Evolutionary conservation across 495 filamentous ascomycete species (phyloP).

Genomic region (Talaromyces ruber): DNA sequence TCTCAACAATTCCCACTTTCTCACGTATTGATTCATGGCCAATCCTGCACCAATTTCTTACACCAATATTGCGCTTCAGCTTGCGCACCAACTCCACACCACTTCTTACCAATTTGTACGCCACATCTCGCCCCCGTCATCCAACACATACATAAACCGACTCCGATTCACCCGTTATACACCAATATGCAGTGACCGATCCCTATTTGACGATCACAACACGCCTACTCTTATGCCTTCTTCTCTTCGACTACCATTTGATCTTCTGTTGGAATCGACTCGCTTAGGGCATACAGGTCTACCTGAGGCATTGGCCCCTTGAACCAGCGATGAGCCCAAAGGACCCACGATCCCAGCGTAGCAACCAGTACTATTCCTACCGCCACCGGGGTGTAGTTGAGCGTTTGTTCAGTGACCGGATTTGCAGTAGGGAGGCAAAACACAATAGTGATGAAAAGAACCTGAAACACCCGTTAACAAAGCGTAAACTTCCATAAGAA

Average conservation of each 20-base stretch:
- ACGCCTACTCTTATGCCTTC: background rate
- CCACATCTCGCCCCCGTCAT: too few species aligned
- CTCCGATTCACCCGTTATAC: too few species aligned
- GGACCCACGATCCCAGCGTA: conserved; percentile 29
- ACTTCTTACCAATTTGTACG: too few species aligned
- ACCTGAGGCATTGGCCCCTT: conserved; percentile 48
- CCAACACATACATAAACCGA: too few species aligned
- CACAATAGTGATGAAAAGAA: conserved; percentile 46
- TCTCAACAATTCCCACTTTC: too few species aligned
- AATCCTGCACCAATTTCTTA: too few species aligned
- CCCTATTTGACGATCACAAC: too few species aligned
- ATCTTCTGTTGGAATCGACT: background rate
- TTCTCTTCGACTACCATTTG: background rate
- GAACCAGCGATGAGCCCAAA: conserved; percentile 50
- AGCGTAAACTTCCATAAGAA: background rate
- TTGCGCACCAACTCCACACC: too few species aligned
- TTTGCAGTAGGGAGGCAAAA: conserved; percentile 57
- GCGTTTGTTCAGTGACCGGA: conserved; percentile 47
- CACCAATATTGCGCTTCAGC: too few species aligned
- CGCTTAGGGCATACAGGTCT: conserved; percentile 28
- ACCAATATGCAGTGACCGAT: too few species aligned
- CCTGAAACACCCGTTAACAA: background rate
- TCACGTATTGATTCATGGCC: too few species aligned
- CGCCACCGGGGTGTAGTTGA: conserved; percentile 60
- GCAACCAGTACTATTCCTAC: conserved; percentile 49